Base-by-base conservation (phyloP, 2,329 filamentous ascomycete genomes). In the Emergomyces orientalis region DNA sequence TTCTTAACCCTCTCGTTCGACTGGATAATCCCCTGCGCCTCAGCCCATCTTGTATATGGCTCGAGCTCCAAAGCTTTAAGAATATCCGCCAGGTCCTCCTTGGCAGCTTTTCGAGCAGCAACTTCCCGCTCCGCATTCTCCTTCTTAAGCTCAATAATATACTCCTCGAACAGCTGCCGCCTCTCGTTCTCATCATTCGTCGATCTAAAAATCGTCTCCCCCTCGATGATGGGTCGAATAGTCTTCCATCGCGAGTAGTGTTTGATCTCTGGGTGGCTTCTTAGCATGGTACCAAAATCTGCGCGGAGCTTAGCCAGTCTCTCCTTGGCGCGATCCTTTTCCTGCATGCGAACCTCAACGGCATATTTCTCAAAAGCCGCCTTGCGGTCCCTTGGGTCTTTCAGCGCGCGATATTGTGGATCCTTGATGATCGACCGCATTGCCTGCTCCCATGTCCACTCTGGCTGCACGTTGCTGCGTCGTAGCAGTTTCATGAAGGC, bases 191-290 rank as follows among this genome's bases (percentile, higher is more conserved):
- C 94, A 72, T 93, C 84, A 69, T 88, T 89, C 52, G 92, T 93
- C 37, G 91, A 93, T 69, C 91, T 88, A 79, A 97, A 99, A 64
- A 96, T 94, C 57, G 91, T 94, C 80, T 99, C 94, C 59, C 89
- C 89, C 76, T 97, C 91, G 66, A 99, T 91, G 67, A 97, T 95
- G 11, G 91, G 91, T 59, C 90, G 87, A 61, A 93, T 94, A 19
- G 91, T 97, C 82, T 91, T 96, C 94, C 94, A 99, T 65, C 91
- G 88, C 51, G 93, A 97, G 76, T 95, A 97, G 75, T 97, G 86
- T 76, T 92, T 94, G 76, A 99, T 97, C 76, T 99, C 94, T 65
- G 92, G 91, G 75, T 99, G 93, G 68, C 91, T 92, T 77, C 88
- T 91, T 68, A 99, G 84, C 94, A 99, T 99, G 62, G 88, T 92